A percentile compares a stretch with the other conserved stretches of the same genome.
These are phyloP conservation scores for Wickerhamiella nectarea DNA, from an alignment of 805 yeast species.

Conservation along the genomic window DNA sequence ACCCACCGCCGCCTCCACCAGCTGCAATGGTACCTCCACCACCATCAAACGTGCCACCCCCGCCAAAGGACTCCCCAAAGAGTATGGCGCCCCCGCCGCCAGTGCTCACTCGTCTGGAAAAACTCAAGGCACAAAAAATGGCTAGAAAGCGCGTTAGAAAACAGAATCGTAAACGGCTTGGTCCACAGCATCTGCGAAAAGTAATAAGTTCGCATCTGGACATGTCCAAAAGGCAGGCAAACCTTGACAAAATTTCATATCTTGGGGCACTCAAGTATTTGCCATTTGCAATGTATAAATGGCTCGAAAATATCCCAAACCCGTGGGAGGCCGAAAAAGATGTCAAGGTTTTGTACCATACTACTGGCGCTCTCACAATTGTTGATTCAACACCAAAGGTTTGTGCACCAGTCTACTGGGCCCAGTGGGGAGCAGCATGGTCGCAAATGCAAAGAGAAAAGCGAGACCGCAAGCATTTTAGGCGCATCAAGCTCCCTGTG, in stretches of 20 bases:
- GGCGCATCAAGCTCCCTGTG: constrained; percentile 86
- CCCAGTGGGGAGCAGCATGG: constrained; percentile 97
- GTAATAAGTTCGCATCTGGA: constrained; percentile 76
- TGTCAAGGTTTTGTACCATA: constrained; percentile 79
- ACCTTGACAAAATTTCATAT: constrained; percentile 74
- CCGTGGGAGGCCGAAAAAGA: constrained; percentile 91
- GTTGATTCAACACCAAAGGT: constrained; percentile 88
- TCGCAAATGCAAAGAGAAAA: constrained; percentile 86
- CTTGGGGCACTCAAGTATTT: constrained; percentile 83
- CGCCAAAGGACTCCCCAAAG: not conserved
- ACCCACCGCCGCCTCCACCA: not conserved
- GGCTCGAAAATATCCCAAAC: constrained; percentile 92
- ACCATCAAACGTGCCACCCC: not conserved
- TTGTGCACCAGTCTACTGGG: constrained; percentile 76
- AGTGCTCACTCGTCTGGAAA: not conserved
- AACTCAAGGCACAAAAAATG: constrained; percentile 21
- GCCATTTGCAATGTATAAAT: constrained; percentile 88
- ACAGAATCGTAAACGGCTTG: constrained; percentile 45
- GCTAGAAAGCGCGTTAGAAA: constrained; percentile 30
- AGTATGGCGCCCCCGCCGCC: not conserved
- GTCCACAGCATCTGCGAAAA: constrained; percentile 83
- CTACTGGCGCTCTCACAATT: constrained; percentile 87
- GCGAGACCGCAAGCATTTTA: constrained; percentile 76
- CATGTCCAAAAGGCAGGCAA: constrained; percentile 60
- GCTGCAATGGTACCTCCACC: not conserved